These are phyloP conservation scores for Cladophialophora chaetospira DNA, from an alignment of 2,329 filamentous ascomycete species.

Conservation along the genomic window DNA sequence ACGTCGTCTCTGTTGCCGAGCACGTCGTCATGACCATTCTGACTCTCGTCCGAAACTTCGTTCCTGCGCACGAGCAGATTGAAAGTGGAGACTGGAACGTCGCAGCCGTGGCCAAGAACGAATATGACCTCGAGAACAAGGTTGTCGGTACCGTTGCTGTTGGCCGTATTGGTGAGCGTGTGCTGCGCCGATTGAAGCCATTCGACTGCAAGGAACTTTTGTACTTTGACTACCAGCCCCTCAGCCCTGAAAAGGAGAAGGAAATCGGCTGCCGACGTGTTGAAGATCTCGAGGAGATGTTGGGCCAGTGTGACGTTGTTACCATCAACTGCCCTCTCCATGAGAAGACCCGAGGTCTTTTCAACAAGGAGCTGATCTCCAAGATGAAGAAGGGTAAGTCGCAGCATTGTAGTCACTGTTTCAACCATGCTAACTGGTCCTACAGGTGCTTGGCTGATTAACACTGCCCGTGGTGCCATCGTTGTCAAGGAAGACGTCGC, in stretches of 20 bases:
- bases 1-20: constrained; percentile 97
- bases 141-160: constrained; percentile 97
- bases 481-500: constrained; percentile 99
- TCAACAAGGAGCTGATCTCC: constrained; percentile 97
- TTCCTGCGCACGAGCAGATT: constrained; percentile 94
- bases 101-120: constrained; percentile 93
- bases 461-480: constrained; percentile 97
- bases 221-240: constrained; percentile 99
- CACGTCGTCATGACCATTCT: constrained; percentile 99
- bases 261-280: constrained; percentile 95
- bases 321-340: constrained; percentile 99
- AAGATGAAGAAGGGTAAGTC: constrained; percentile 94
- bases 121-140: constrained; percentile 97
- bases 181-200: constrained; percentile 89
- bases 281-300: constrained; percentile 86
- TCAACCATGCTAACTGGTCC: not conserved
- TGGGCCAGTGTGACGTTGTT: constrained; percentile 91
- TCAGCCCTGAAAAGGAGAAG: constrained; percentile 80
- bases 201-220: constrained; percentile 99
- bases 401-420: not conserved
- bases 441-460: constrained; percentile 88
- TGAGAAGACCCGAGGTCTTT: constrained; percentile 93
- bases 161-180: constrained; percentile 96
- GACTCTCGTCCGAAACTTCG: constrained; percentile 93
- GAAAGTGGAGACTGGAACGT: constrained; percentile 90